These are phyloP conservation scores for Astrocystis sublimbata DNA, from an alignment of 495 filamentous ascomycete genomes.

Conservation along the genomic window DNA sequence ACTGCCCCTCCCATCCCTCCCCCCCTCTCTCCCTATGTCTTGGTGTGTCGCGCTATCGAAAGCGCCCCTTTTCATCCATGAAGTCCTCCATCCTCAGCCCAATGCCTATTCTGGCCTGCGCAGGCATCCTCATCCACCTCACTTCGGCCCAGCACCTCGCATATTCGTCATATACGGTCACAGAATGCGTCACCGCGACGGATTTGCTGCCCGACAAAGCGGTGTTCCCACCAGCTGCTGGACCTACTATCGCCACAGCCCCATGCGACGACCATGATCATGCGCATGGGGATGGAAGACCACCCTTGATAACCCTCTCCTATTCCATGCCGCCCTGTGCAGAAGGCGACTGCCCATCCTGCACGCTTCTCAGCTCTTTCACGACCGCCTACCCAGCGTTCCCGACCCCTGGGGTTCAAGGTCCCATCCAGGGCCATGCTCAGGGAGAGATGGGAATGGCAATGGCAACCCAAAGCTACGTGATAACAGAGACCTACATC, in stretches of 20 bases:
- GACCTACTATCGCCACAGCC: not conserved
- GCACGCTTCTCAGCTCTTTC: constrained; percentile 10
- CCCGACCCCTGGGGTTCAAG: not conserved
- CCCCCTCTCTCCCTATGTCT: not conserved
- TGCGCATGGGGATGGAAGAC: too few species aligned
- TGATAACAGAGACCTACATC: constrained; percentile 13
- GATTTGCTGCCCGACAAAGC: not conserved
- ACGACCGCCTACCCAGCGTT: constrained; percentile 6
- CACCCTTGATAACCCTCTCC: not conserved
- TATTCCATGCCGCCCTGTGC: constrained; percentile 13
- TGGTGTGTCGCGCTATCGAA: not conserved
- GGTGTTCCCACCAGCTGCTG: not conserved
- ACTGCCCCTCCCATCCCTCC: not conserved
- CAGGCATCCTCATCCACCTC: not conserved
- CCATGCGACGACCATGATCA: not conserved
- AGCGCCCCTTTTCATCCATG: not conserved
- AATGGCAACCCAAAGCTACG: not conserved
- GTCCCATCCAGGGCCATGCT: too few species aligned
- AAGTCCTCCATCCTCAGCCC: not conserved
- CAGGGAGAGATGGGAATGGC: too few species aligned
- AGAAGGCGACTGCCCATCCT: constrained; percentile 7
- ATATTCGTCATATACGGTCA: constrained; percentile 1
- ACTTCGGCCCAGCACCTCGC: constrained; percentile 2
- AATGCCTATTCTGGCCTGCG: not conserved
- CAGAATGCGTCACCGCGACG: constrained; percentile 1